These are phyloP conservation scores for Cladosporium cucumerinum DNA, from an alignment of 2,329 filamentous ascomycete genomes.

Conservation along the genomic window DNA sequence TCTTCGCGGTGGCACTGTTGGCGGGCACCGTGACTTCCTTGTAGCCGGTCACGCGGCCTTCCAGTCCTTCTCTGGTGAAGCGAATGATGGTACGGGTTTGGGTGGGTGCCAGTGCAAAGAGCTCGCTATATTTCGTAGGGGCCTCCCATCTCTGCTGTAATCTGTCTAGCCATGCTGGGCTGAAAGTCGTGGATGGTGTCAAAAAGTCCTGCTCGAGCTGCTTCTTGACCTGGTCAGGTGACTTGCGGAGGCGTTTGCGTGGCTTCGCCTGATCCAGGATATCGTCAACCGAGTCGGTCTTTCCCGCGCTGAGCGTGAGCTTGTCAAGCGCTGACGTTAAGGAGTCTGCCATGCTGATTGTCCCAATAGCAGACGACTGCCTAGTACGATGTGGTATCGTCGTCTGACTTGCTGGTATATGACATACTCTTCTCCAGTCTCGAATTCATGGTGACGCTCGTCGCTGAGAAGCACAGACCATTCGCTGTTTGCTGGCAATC, in stretches of 20 bases:
- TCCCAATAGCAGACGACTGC: background rate
- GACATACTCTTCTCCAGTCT: background rate
- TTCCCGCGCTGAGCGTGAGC: slow-evolving; percentile 44
- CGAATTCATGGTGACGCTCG: slow-evolving; percentile 4
- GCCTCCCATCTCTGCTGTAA: slow-evolving; percentile 89
- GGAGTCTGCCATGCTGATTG: slow-evolving; percentile 21
- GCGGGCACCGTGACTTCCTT: slow-evolving; percentile 89
- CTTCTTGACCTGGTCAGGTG: slow-evolving; percentile 61
- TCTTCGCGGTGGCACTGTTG: slow-evolving; percentile 86
- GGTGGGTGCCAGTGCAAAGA: slow-evolving; percentile 83
- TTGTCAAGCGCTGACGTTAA: slow-evolving; percentile 51
- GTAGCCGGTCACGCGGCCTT: slow-evolving; percentile 90
- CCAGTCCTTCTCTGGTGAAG: slow-evolving; percentile 85
- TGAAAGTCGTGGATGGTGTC: slow-evolving; percentile 75
- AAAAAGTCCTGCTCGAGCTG: slow-evolving; percentile 75
- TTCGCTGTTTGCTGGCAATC: background rate
- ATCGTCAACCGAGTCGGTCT: slow-evolving; percentile 50
- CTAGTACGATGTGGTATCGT: background rate
- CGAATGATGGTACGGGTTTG: slow-evolving; percentile 93
- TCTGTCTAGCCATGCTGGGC: slow-evolving; percentile 78
- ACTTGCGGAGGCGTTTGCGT: slow-evolving; percentile 53
- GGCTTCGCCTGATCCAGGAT: slow-evolving; percentile 55
- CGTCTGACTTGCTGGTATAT: background rate
- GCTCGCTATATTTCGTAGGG: slow-evolving; percentile 72
- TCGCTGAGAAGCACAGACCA: background rate